Evolutionary conservation across 2,329 filamentous ascomycete species (phyloP), one percentile per base, ranked within the genome.

Genomic region (Penicillium sp.): DNA sequence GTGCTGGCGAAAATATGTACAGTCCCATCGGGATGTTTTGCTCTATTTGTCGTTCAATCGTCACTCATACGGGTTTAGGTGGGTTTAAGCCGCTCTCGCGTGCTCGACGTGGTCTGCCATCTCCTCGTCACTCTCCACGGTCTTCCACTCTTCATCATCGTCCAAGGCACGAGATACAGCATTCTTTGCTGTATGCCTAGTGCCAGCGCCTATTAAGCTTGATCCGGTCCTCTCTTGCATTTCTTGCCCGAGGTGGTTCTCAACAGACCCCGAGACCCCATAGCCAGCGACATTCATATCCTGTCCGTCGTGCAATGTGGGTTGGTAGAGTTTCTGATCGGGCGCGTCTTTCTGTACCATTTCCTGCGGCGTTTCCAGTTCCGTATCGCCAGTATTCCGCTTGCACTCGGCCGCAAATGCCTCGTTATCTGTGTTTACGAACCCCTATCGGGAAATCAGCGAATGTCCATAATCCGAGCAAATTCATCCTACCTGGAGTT

Each of bases 381-480:
- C 21, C 11, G 35, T 8, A 15, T 40, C 47, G 15, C 44, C 34
- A 9, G 45, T 39, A 26, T 36, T 40, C 11, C 58, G 56, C 15
- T 57, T 43, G 35, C 64, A 56, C 35, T 70, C 68, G 1, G 50
- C 45, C 16, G 60, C 58, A 39, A 73, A 73, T 13, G 58, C 51
- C 35, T 61, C 50, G 32, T 76, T 77, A 49, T 79, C 76, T 29
- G 59, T 60, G 21, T 71, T 64, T n/a, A 77, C 69, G 42, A 79
- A 78, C 18, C 65, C 54, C 63, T 71, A 41, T 17, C 52, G 26
- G 2, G 36, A 26, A 20, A 39, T 56, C 29, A 60, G 52, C 15
- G 18, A 4, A 25, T 26, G 14, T 8, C 8, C 9, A 15, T 38
- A 16, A 16, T 14, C 33, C n/a, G 8, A 16, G 7, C 17, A 4